Evolutionary conservation across 163 green algal genomes (phyloP), one percentile per base, ranked within the genome.

Genomic region (Scenedesmus sp.): DNA sequence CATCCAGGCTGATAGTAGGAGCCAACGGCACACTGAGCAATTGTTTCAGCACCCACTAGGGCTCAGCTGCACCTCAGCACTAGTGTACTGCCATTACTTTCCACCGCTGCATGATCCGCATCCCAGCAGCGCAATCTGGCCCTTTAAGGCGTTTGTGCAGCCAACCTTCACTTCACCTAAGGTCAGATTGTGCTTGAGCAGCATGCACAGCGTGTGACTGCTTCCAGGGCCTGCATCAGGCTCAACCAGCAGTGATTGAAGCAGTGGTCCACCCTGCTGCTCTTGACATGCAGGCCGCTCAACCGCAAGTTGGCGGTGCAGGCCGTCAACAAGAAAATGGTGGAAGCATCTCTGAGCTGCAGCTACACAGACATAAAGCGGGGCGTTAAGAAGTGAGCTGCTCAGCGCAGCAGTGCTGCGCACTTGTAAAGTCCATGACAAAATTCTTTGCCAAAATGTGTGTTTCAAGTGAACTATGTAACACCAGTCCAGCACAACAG

Each of bases 301-400:
- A 37, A 76, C 5, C 30, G 76, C 42, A 83, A 37, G 20, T 76
- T 83, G 76, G 40, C 76, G 37, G 10, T 46, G 24, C 20, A 83
- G 18, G 13, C 30, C 13, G 20, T 43, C 12, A 78, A 42, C 83
- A 59, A 40, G 33, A 80, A n/a, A 59, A 88, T 88, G 83, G 24
- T 59, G 61, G 83, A 88, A 33, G 83, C 83, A 3, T 81, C 40
- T 16, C n/a, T 88, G 24, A 65, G 37, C 30, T 73, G 68, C 44
- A n/a, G 33, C 15, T 84, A 90, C 49, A 85, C 43, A 30, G 70
- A 90, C 16, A 37, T 90, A 33, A 18, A 85, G 16, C 33, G 85
- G 72, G 72, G 85, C 20, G 3, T 90, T 10, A 15, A 85, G 10
- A 85, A 59, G 85, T 90, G 68, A 89, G 83, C 35, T 35, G 10